Conservation (phyloP, 768 basidiomycete genomes). For the Pleurotus ostreatus region DNA sequence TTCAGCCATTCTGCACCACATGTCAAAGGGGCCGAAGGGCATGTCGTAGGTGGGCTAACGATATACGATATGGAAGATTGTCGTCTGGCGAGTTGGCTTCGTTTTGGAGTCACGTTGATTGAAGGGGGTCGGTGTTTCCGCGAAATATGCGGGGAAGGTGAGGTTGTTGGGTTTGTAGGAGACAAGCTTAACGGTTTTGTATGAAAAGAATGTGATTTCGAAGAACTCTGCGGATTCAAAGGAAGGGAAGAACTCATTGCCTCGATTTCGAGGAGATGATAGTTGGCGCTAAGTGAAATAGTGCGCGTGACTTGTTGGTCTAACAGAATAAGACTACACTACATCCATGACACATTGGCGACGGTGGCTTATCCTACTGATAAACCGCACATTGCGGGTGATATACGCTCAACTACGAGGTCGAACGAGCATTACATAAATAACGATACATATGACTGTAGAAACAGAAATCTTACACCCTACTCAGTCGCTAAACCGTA, state of each 20-base stretch:
- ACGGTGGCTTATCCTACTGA: too few relatives aligned
- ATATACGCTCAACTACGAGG: too few relatives aligned
- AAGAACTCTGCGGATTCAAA: neutral
- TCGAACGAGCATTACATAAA: too few relatives aligned
- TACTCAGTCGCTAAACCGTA: too few relatives aligned
- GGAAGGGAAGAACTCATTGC: slow-evolving; percentile 6
- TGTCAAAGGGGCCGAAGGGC: neutral
- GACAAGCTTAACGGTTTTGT: neutral
- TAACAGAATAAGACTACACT: too few relatives aligned
- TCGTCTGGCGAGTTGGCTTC: neutral
- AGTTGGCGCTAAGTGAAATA: neutral
- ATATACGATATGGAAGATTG: slow-evolving; percentile 8
- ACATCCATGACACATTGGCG: too few relatives aligned
- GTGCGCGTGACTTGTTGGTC: too few relatives aligned
- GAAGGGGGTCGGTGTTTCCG: slow-evolving; percentile 4
- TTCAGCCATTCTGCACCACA: slow-evolving; percentile 1
- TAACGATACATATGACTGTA: too few relatives aligned
- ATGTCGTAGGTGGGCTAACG: slow-evolving; percentile 2
- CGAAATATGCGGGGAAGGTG: neutral
- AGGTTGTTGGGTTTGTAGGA: neutral
- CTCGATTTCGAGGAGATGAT: neutral
- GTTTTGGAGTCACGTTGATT: neutral
- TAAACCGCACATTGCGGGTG: too few relatives aligned
- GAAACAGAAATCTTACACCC: too few relatives aligned
- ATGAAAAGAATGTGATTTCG: slow-evolving; percentile 1